phyloP scores from a whole-genome alignment of 139 green algal genomes.

The Desmodesmus armatus region DNA sequence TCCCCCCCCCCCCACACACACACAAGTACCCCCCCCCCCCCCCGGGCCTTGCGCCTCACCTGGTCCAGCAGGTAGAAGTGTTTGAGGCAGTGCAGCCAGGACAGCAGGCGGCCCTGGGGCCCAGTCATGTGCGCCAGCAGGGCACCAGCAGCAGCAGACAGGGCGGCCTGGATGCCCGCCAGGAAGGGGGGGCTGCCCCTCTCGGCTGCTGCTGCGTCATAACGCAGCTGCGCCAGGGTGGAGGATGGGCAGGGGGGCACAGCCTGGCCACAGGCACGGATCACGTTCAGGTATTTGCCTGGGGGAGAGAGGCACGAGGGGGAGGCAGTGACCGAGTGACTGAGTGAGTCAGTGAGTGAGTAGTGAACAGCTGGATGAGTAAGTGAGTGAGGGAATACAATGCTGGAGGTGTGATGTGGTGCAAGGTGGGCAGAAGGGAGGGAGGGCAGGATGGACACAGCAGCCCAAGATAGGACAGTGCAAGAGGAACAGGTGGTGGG shows the following conservation, averaged over 20 bases:
- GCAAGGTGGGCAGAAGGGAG: too few relatives aligned
- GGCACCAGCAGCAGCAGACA: constrained; percentile 60
- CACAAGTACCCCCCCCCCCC: not conserved
- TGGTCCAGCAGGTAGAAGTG: constrained; percentile 93
- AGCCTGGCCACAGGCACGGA: constrained; percentile 76
- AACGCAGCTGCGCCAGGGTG: constrained; percentile 48
- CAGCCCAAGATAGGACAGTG: too few relatives aligned
- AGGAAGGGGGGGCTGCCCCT: constrained; percentile 16
- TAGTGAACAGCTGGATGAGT: too few relatives aligned
- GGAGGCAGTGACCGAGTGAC: not conserved
- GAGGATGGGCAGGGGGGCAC: constrained; percentile 53
- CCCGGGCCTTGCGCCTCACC: too few relatives aligned
- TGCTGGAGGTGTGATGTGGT: too few relatives aligned
- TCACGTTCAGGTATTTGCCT: constrained; percentile 93
- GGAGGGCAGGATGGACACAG: too few relatives aligned
- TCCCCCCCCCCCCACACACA: too few relatives aligned
- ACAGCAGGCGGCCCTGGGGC: constrained; percentile 57
- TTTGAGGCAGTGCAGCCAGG: constrained; percentile 83
- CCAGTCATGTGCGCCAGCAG: constrained; percentile 76
- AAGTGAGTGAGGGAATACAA: too few relatives aligned
- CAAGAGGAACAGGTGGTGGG: not conserved
- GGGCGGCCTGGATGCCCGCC: constrained; percentile 60
- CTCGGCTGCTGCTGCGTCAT: constrained; percentile 15
- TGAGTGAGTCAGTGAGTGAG: not conserved
- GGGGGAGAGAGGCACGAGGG: constrained; percentile 16